Base-by-base conservation (phyloP, 768 basidiomycete species). In the Mycena galericulata region DNA sequence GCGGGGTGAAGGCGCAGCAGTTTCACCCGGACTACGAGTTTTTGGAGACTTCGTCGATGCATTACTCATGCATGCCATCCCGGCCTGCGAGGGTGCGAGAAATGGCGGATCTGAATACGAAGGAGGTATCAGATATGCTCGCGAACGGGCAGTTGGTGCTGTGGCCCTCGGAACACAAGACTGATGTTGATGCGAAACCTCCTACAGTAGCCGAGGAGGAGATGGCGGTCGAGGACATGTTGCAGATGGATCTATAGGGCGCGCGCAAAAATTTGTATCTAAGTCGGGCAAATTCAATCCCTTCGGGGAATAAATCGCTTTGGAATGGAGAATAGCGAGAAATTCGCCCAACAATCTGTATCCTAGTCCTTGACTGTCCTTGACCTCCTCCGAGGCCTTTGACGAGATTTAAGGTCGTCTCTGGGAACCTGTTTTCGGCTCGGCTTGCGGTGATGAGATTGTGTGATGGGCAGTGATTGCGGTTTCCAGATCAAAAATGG, bases 11-110 rank as follows among this genome's bases (percentile, higher is more conserved):
- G 27, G 69, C 75, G 60, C 65, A 75, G n/a, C n/a, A n/a, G 69
- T 73, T 76, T 29, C 75, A 70, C 5, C 82, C 85, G 59, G 83
- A 86, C 61, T 90, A 89, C 69, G 88, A 89, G 68, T 89, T 87
- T 73, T 68, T 89, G 62, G 76, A 73, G 38, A 77, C 79, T 46
- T 78, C 81, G 54, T 81, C 87, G 29, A 79, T 79, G 8, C 76
- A 81, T 45, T 83, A 82, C 65, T 83, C 84, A 30, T 78, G 77
- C 18, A 70, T 75, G 63, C 77, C 79, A 11, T 85, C 85, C 12
- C 65, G 74, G 67, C 82, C 83, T 12, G 80, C 81, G 32, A 82
- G 81, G 70, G 72, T 82, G 24, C 75, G 78, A 29, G 79, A 78
- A 38, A 72, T 87, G 65, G 82, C 81, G 26, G 83, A 88, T 74